Evolutionary conservation across 1,284 basidiomycete species (phyloP).

Genomic region (Heterobasidion annosum): DNA sequence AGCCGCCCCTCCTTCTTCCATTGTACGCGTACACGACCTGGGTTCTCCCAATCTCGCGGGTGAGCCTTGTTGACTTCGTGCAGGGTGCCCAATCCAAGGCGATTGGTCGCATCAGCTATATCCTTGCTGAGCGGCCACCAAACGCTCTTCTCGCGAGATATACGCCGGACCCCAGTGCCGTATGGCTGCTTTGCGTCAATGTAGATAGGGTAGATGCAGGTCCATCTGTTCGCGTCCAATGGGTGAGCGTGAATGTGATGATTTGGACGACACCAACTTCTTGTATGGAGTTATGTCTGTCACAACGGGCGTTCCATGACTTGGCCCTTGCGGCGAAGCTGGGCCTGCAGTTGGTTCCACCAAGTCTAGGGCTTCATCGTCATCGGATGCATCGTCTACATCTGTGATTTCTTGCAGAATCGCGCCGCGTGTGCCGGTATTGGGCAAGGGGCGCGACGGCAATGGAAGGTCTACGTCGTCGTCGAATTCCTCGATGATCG

Average conservation of each 20-base stretch:
- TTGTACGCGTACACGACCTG: constrained; percentile 86
- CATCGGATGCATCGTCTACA: constrained; percentile 15
- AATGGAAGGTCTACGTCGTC: constrained; percentile 82
- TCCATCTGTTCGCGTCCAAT: constrained; percentile 55
- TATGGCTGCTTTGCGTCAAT: constrained; percentile 91
- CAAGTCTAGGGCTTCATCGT: constrained; percentile 20
- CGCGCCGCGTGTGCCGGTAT: constrained; percentile 60
- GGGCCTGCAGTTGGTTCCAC: constrained; percentile 22
- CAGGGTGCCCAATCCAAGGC: constrained; percentile 71
- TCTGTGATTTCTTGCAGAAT: constrained; percentile 62
- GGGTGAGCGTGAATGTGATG: neutral
- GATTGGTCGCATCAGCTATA: constrained; percentile 77
- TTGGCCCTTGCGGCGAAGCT: constrained; percentile 5
- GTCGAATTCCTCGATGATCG: constrained; percentile 72
- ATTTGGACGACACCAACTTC: constrained; percentile 36
- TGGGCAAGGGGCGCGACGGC: constrained; percentile 54
- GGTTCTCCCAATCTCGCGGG: constrained; percentile 95
- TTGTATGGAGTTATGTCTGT: constrained; percentile 75
- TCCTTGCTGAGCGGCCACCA: constrained; percentile 94
- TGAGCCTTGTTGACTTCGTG: constrained; percentile 88
- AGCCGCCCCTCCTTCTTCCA: constrained; percentile 77
- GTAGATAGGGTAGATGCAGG: constrained; percentile 93
- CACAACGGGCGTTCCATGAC: constrained; percentile 23
- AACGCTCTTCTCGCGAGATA: constrained; percentile 72
- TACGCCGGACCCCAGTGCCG: constrained; percentile 73